Evolutionary conservation across 768 basidiomycete genomes (phyloP).

Genomic region (Pluteus cervinus): DNA sequence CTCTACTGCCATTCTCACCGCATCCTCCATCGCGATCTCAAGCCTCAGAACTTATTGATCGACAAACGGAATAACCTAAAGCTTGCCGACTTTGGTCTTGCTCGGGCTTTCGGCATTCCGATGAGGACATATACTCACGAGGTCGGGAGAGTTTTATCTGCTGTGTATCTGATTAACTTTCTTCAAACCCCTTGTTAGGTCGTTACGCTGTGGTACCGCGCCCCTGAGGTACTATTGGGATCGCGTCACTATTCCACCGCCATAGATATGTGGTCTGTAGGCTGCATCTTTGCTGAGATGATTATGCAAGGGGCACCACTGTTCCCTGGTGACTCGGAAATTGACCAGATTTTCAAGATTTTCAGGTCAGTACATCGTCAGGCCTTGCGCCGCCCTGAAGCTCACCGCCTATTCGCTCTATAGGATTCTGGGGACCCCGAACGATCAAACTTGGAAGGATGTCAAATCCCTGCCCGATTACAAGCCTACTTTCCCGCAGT

Average conservation of each 20-base stretch:
- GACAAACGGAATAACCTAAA: conserved; percentile 88
- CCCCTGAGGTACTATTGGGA: conserved; percentile 94
- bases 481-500: conserved; percentile 95
- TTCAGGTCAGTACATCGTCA: conserved; percentile 63
- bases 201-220: conserved; percentile 98
- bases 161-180: conserved; percentile 4
- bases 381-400: background rate
- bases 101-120: conserved; percentile 96
- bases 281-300: conserved; percentile 99
- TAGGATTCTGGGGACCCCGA: conserved; percentile 92
- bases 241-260: conserved; percentile 96
- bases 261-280: conserved; percentile 99
- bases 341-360: conserved; percentile 99
- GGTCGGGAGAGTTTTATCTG: conserved; percentile 33
- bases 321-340: conserved; percentile 99
- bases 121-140: conserved; percentile 99
- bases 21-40: conserved; percentile 95
- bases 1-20: conserved; percentile 94
- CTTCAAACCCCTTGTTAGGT: conserved; percentile 50
- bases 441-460: conserved; percentile 88
- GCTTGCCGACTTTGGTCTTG: conserved; percentile 94
- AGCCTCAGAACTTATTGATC: conserved; percentile 94
- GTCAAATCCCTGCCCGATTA: conserved; percentile 87
- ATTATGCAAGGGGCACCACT: conserved; percentile 83
- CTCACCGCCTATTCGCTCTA: conserved; percentile 1